Conservation (phyloP, 1,139 yeast genomes). For the Hyphopichia khmerensis region DNA sequence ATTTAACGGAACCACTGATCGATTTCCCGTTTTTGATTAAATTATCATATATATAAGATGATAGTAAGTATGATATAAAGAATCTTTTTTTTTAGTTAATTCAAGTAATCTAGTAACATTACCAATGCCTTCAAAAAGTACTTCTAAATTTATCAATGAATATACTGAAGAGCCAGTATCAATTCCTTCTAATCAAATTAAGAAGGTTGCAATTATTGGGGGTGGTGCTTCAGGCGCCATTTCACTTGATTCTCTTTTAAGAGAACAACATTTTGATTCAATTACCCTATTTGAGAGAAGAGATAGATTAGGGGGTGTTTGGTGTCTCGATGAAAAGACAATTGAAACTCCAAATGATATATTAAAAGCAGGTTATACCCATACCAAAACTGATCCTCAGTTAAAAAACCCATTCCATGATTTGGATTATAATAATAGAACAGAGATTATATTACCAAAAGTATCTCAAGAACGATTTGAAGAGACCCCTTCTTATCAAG, state of each 20-base stretch:
- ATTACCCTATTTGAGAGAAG: constrained; percentile 32
- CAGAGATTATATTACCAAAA: constrained; percentile 9
- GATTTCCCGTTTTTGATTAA: background rate
- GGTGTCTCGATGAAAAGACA: constrained; percentile 26
- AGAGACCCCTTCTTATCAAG: constrained; percentile 40
- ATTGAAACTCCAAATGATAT: constrained; percentile 22
- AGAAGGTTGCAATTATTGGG: constrained; percentile 47
- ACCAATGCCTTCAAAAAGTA: constrained; percentile 9
- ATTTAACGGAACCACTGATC: too few relatives aligned
- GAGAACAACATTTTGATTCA: constrained; percentile 23
- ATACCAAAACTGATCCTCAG: constrained; percentile 26
- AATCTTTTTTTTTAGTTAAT: too few relatives aligned
- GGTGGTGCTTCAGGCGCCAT: constrained; percentile 56
- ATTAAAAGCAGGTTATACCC: constrained; percentile 21
- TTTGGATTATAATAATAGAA: background rate
- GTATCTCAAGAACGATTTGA: constrained; percentile 21
- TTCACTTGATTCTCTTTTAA: constrained; percentile 35
- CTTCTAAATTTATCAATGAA: background rate
- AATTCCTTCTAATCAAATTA: constrained; percentile 12
- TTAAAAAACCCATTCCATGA: constrained; percentile 27
- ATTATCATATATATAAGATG: too few relatives aligned
- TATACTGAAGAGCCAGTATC: constrained; percentile 8
- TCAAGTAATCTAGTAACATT: background rate
- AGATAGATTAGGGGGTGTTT: constrained; percentile 29
- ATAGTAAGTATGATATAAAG: too few relatives aligned